phyloP scores from a whole-genome alignment of 2,329 filamentous ascomycete species.

The Phaeosphaeriaceae sp. region DNA sequence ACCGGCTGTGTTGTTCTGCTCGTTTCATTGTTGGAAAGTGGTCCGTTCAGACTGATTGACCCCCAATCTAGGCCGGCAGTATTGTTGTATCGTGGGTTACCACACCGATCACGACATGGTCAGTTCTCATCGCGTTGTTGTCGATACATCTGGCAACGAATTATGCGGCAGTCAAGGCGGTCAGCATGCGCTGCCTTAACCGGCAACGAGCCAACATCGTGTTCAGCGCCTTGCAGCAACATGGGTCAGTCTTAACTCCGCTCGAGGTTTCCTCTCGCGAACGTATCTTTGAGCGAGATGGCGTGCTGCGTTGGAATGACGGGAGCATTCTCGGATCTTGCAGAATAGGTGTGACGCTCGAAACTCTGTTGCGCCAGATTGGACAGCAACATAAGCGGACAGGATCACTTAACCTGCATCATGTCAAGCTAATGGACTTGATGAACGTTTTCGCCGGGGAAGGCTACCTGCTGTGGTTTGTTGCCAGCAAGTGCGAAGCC shows the following conservation, averaged over 20 bases:
- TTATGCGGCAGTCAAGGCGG: constrained; percentile 81
- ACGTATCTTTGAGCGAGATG: constrained; percentile 68
- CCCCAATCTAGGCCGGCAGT: constrained; percentile 67
- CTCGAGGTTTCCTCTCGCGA: constrained; percentile 67
- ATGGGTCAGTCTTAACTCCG: constrained; percentile 64
- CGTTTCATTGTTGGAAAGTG: constrained; percentile 3
- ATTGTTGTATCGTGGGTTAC: constrained; percentile 79
- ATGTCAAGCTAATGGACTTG: constrained; percentile 56
- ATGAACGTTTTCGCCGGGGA: constrained; percentile 59
- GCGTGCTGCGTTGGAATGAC: constrained; percentile 65
- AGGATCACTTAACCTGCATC: constrained; percentile 32
- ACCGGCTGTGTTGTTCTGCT: constrained; percentile 6
- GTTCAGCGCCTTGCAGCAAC: constrained; percentile 59
- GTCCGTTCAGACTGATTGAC: constrained; percentile 19
- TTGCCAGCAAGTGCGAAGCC: constrained; percentile 44
- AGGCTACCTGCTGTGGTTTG: constrained; percentile 68
- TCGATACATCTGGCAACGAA: constrained; percentile 82
- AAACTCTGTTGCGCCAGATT: constrained; percentile 41
- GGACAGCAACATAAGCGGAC: constrained; percentile 30
- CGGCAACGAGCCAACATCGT: constrained; percentile 84
- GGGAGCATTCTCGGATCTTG: constrained; percentile 60
- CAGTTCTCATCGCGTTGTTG: constrained; percentile 73
- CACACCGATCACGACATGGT: constrained; percentile 75
- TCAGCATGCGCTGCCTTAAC: constrained; percentile 85
- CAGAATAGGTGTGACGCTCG: constrained; percentile 60